phyloP scores from a whole-genome alignment of 208 protist genomes.

The Dictyostelium gargantuum region DNA sequence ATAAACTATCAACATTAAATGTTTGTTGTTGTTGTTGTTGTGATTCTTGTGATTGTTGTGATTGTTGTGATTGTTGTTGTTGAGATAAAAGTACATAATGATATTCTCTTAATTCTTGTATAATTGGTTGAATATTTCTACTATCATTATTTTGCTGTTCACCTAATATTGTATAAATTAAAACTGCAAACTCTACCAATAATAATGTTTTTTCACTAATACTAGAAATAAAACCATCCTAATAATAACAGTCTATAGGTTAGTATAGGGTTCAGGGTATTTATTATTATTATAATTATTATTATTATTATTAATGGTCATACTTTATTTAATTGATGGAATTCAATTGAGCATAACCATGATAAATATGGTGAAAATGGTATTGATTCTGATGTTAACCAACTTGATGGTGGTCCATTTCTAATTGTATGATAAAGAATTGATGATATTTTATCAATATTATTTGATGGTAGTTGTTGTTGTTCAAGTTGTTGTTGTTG shows the following conservation, averaged over 20 bases:
- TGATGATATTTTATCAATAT: constrained; percentile 21
- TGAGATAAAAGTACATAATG: constrained; percentile 50
- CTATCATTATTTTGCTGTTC: background rate
- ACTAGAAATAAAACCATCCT: constrained; percentile 39
- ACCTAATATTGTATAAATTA: constrained; percentile 11
- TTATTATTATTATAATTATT: background rate
- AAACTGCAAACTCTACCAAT: constrained; percentile 30
- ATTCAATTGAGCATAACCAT: constrained; percentile 66
- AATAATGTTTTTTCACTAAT: constrained; percentile 38
- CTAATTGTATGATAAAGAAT: constrained; percentile 56
- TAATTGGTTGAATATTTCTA: constrained; percentile 36
- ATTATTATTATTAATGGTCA: background rate
- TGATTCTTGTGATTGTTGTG: background rate
- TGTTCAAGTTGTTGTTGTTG: too few relatives aligned
- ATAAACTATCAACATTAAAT: background rate
- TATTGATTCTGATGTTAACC: constrained; percentile 55
- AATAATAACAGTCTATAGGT: background rate
- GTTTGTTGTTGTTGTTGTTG: background rate
- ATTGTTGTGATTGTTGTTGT: background rate
- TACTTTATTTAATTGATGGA: constrained; percentile 60
- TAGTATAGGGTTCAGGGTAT: background rate
- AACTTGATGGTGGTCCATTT: constrained; percentile 41
- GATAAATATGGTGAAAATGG: constrained; percentile 46
- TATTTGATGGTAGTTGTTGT: background rate
- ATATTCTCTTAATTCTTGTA: constrained; percentile 52